Evolutionary conservation across 2,329 filamentous ascomycete genomes (phyloP).

Genomic region (Penicillium hordei): DNA sequence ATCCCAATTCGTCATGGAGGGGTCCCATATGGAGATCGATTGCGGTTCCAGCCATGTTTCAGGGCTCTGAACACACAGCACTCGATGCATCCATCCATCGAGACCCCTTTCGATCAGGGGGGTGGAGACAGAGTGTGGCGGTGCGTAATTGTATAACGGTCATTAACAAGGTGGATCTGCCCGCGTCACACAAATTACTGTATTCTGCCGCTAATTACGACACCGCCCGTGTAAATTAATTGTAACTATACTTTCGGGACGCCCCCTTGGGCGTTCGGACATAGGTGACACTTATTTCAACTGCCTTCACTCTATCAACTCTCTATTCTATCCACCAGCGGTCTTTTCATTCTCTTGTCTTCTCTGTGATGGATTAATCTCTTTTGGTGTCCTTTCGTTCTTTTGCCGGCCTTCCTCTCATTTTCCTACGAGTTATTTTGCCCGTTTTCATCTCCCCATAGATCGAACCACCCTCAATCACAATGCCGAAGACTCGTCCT

Average conservation of each 20-base stretch:
- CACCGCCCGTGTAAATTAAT: constrained; percentile 20
- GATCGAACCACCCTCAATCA: constrained; percentile 30
- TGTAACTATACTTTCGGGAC: constrained; percentile 10
- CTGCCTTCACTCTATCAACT: constrained; percentile 5
- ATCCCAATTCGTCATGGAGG: neutral
- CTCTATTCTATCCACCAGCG: constrained; percentile 3
- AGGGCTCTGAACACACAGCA: neutral
- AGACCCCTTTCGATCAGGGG: constrained; percentile 23
- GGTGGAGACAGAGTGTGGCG: constrained; percentile 24
- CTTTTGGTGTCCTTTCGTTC: constrained; percentile 7
- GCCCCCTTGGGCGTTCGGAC: constrained; percentile 16
- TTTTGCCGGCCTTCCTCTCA: constrained; percentile 17
- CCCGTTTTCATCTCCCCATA: constrained; percentile 8
- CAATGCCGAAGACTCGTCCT: constrained; percentile 67
- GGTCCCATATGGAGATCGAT: neutral
- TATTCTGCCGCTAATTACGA: constrained; percentile 3
- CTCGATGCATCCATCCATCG: constrained; percentile 1
- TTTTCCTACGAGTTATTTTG: constrained; percentile 1
- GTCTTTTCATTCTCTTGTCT: constrained; percentile 1
- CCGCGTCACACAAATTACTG: neutral
- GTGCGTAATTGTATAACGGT: constrained; percentile 23
- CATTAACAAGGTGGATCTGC: neutral
- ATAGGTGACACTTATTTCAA: constrained; percentile 18
- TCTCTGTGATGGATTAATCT: constrained; percentile 19
- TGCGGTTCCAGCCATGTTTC: neutral